Evolutionary conservation across 139 green algal genomes (phyloP), one percentile per base, ranked within the genome.

Genomic region (Picochlorum sp.): DNA sequence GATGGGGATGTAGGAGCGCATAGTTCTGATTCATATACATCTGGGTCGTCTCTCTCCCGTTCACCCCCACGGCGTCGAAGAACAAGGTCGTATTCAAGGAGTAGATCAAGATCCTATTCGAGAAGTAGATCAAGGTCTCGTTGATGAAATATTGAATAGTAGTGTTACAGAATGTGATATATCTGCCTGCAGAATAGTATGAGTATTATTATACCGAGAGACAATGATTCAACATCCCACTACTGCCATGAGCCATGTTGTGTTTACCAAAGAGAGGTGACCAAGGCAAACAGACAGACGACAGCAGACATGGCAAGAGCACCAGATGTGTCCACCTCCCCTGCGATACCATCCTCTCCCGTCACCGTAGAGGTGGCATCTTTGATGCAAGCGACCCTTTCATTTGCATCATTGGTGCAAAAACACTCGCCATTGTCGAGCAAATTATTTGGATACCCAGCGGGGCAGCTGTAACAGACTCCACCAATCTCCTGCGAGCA

Each of bases 101-200:
- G n/a, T n/a, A n/a, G n/a, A n/a, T n/a, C n/a, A n/a, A n/a, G n/a
- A n/a, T n/a, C n/a, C n/a, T n/a, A n/a, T n/a, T n/a, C n/a, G n/a
- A n/a, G n/a, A n/a, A n/a, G 45, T 51, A 51, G 45, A 51, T 51
- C 45, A 51, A 51, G 45, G 16, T 54, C 47, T 54, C 16, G 9
- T 26, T 20, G n/a, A 26, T 54, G 47, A 54, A 30, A 4, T 30
- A 30, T 0, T 30, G 4, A 30, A 30, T 7, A 30, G 28, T 30
- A 30, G 4, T 30, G 28, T 30, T 30, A 30, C 28, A 26, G 2
- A 3, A 30, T 30, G 26, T 5, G 28, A 30, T 30, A 30, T 30
- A 30, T 1, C 4, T 30, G 28, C 28, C 28, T 30, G 28, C 28
- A 30, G 28, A 30, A 30, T 30, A 30, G 28, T 30, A 30, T 30